Percentiles rank a stretch among this genome's conserved stretches.
These are phyloP conservation scores for Uronychia binucleata DNA, from an alignment of 73 alveolate genomes.

Conservation along the genomic window DNA sequence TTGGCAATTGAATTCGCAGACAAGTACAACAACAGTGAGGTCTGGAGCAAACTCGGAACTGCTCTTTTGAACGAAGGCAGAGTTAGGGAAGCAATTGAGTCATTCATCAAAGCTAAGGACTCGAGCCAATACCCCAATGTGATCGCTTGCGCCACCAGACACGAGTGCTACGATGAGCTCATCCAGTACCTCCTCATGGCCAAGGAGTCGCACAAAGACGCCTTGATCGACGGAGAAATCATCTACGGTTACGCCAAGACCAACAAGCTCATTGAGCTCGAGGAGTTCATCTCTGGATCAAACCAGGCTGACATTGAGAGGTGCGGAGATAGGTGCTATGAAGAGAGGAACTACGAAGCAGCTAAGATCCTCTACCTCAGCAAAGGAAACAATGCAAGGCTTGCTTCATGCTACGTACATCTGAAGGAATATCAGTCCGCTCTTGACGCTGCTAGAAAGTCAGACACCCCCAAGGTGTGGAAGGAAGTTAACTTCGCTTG, in stretches of 20 bases:
- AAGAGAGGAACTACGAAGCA: conserved; percentile 93
- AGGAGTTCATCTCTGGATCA: conserved; percentile 87
- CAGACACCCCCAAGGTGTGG: conserved; percentile 98
- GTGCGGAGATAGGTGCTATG: conserved; percentile 97
- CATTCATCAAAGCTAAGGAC: conserved; percentile 95
- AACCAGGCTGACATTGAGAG: conserved; percentile 91
- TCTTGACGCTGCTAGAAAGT: conserved; percentile 97
- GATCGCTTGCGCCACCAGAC: conserved; percentile 88
- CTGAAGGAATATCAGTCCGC: conserved; percentile 94
- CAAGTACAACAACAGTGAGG: conserved; percentile 85
- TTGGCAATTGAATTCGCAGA: conserved; percentile 95
- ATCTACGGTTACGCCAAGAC: conserved; percentile 94
- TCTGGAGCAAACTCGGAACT: conserved; percentile 98
- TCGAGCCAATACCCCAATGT: conserved; percentile 85
- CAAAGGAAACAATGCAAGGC: conserved; percentile 92
- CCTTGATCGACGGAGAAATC: conserved; percentile 91
- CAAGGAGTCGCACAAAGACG: conserved; percentile 82
- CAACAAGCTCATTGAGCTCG: conserved; percentile 91
- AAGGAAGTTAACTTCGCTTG: conserved; percentile 98
- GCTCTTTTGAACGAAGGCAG: conserved; percentile 91
- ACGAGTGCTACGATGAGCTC: conserved; percentile 84
- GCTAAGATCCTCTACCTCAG: conserved; percentile 93
- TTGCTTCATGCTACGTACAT: conserved; percentile 93
- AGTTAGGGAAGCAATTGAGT: conserved; percentile 93
- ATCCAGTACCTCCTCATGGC: conserved; percentile 94